Conservation (phyloP, 1,139 yeast species). For the Suhomyces chickasaworum region DNA sequence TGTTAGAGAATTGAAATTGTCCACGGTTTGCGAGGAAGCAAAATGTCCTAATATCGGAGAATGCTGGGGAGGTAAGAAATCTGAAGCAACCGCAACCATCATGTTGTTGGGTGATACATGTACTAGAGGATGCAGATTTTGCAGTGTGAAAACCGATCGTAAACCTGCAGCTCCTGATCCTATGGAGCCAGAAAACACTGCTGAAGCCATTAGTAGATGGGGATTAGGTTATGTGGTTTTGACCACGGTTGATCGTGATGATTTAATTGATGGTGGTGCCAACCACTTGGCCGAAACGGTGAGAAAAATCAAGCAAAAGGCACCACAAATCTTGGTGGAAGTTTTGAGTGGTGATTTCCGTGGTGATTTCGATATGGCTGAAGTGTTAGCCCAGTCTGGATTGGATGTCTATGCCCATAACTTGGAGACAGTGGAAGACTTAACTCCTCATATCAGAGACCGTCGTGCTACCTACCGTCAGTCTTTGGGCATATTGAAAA, state of each 20-base stretch:
- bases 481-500: slow-evolving; percentile 70
- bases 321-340: slow-evolving; percentile 91
- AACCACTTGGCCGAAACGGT: slow-evolving; percentile 90
- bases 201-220: slow-evolving; percentile 97
- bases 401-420: slow-evolving; percentile 97
- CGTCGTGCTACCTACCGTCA: slow-evolving; percentile 95
- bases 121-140: slow-evolving; percentile 97
- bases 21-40: slow-evolving; percentile 98
- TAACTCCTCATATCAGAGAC: slow-evolving; percentile 95
- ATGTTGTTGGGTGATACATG: slow-evolving; percentile 99
- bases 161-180: slow-evolving; percentile 90
- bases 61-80: slow-evolving; percentile 98
- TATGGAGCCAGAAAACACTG: slow-evolving; percentile 95
- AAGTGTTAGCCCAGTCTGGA: slow-evolving; percentile 79
- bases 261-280: slow-evolving; percentile 90
- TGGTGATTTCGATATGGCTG: slow-evolving; percentile 83
- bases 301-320: slow-evolving; percentile 75
- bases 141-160: slow-evolving; percentile 93
- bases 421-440: slow-evolving; percentile 90
- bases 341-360: slow-evolving; percentile 94
- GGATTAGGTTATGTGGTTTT: slow-evolving; percentile 97
- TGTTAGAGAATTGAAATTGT: slow-evolving; percentile 80
- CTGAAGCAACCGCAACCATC: slow-evolving; percentile 98
- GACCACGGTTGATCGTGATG: slow-evolving; percentile 98
- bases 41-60: slow-evolving; percentile 98